A percentile compares a stretch with the other conserved stretches of the same genome.
These are phyloP conservation scores for Pholiota molesta DNA, from an alignment of 768 basidiomycete species.

Conservation along the genomic window DNA sequence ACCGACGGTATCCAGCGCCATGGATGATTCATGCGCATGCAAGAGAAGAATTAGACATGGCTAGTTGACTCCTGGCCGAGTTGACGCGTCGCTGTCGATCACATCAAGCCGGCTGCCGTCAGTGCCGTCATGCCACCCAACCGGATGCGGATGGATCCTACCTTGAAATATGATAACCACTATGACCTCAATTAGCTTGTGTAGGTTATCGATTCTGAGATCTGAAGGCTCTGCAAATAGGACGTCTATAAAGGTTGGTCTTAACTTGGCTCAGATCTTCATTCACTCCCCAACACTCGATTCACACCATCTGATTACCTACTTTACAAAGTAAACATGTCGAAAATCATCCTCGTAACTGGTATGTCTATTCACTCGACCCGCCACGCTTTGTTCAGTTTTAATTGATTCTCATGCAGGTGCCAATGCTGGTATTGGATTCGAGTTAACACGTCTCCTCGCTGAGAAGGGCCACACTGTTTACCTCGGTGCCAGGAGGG, in stretches of 20 bases:
- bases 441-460: slow-evolving; percentile 45
- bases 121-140: no score
- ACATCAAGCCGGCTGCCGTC: no score
- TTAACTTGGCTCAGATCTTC: neutral
- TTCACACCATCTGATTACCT: neutral
- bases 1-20: no score
- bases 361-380: slow-evolving; percentile 24
- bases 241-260: neutral
- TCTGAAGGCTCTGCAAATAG: no score
- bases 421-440: slow-evolving; percentile 49
- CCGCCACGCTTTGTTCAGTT: neutral
- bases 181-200: no score
- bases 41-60: no score
- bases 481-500: slow-evolving; percentile 46
- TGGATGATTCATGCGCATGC: no score
- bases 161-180: no score
- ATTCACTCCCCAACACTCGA: neutral
- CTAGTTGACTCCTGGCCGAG: no score
- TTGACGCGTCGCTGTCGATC: no score
- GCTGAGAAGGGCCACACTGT: slow-evolving; percentile 46
- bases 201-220: no score
- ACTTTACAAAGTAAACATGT: slow-evolving; percentile 6
- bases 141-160: no score
- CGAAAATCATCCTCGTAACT: slow-evolving; percentile 43
- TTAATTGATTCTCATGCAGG: slow-evolving; percentile 25